Evolutionary conservation across 2,329 filamentous ascomycete species (phyloP).

Genomic region (Fusarium sp.): DNA sequence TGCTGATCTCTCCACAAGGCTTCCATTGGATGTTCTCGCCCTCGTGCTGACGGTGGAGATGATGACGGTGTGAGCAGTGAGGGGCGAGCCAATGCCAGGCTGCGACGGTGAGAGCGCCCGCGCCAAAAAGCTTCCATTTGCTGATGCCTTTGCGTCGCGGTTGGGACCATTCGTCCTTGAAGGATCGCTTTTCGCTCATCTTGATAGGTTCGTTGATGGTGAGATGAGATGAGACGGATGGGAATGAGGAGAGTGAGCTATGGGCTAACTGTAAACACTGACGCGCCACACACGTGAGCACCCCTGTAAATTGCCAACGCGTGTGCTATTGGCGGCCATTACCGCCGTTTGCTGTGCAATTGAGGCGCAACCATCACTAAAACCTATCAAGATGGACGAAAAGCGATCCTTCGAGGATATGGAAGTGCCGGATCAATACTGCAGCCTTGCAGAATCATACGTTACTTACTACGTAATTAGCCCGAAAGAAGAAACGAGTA

Average conservation of each 20-base stretch:
- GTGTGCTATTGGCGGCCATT: neutral
- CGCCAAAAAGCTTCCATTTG: constrained; percentile 30
- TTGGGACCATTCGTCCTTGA: neutral
- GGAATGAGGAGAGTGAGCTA: neutral
- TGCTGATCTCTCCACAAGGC: constrained; percentile 52
- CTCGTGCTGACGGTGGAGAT: neutral
- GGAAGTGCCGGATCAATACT: neutral
- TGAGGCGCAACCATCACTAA: neutral
- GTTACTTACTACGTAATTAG: neutral
- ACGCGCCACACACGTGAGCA: constrained; percentile 17
- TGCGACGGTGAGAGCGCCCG: constrained; percentile 6
- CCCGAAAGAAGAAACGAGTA: neutral
- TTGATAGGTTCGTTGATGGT: constrained; percentile 1
- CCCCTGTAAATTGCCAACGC: neutral
- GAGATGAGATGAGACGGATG: neutral
- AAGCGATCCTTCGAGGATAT: neutral
- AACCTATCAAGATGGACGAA: no score
- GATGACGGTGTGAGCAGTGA: constrained; percentile 21
- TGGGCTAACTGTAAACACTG: neutral
- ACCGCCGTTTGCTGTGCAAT: neutral
- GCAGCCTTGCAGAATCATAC: neutral
- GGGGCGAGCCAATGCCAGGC: constrained; percentile 22
- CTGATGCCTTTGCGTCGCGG: neutral
- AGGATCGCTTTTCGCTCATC: constrained; percentile 24
- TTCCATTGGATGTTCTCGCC: constrained; percentile 49